phyloP scores from a whole-genome alignment of 768 basidiomycete genomes.

The Russula sp. region DNA sequence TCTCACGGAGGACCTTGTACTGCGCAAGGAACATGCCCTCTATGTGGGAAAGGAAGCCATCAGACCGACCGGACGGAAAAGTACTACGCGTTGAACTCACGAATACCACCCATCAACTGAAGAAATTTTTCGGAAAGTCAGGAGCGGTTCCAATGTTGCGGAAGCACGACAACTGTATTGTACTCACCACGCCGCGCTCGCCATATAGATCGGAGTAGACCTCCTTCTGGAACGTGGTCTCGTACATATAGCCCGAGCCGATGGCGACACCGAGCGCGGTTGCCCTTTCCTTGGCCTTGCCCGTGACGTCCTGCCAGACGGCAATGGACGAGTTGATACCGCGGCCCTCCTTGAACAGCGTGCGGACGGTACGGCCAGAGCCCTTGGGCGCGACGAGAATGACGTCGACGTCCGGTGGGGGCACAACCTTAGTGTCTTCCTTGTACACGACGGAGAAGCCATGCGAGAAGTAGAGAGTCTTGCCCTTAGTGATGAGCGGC shows the following conservation, averaged over 20 bases:
- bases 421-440: conserved; percentile 90
- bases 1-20: conserved; percentile 95
- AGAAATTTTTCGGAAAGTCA: conserved; percentile 4
- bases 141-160: background rate
- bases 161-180: background rate
- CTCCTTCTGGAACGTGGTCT: conserved; percentile 99
- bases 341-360: conserved; percentile 99
- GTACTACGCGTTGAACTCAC: conserved; percentile 38
- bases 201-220: conserved; percentile 99
- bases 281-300: conserved; percentile 96
- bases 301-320: conserved; percentile 96
- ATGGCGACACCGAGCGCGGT: conserved; percentile 90
- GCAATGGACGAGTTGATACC: conserved; percentile 95
- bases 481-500: conserved; percentile 97
- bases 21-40: conserved; percentile 99
- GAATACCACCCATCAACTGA: conserved; percentile 95
- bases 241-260: conserved; percentile 97
- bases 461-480: conserved; percentile 99
- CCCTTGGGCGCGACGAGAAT: conserved; percentile 99
- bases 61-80: background rate
- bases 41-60: conserved; percentile 28
- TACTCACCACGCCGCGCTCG: conserved; percentile 96
- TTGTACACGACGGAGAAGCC: conserved; percentile 99
- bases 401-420: conserved; percentile 92
- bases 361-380: conserved; percentile 97